Evolutionary conservation across 768 basidiomycete species (phyloP).

Genomic region (Fistulinella prunicolor): DNA sequence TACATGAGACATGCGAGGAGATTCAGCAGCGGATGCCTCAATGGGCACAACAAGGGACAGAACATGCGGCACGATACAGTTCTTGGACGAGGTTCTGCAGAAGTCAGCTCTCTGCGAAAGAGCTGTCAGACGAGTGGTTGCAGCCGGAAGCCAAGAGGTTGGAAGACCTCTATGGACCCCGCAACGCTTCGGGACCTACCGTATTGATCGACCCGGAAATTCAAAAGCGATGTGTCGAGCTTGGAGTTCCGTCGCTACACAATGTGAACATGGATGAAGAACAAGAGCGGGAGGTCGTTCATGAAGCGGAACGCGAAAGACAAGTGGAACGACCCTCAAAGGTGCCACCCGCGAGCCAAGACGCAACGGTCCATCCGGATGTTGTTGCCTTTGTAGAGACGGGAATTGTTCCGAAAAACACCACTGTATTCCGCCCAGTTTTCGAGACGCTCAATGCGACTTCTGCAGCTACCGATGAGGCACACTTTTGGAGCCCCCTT

Average conservation of each 20-base stretch:
- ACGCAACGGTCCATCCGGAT: background rate
- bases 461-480: background rate
- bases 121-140: background rate
- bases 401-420: background rate
- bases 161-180: background rate
- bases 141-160: background rate
- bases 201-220: background rate
- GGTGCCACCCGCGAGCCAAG: background rate
- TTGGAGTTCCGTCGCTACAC: background rate
- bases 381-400: background rate
- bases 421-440: slow-evolving; percentile 1
- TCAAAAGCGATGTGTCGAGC: background rate
- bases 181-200: background rate
- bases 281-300: background rate
- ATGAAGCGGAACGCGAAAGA: background rate
- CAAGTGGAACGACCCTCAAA: background rate
- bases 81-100: background rate
- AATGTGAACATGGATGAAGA: background rate
- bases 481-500: slow-evolving; percentile 5
- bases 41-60: background rate
- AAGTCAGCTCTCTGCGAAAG: background rate
- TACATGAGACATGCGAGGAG: background rate
- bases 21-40: background rate
- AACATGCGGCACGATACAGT: background rate
- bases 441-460: background rate